A percentile compares a stretch with the other conserved stretches of the same genome.
Conservation (phyloP, 352 stramenopile genomes). For the Globisporangium cystogenes region DNA sequence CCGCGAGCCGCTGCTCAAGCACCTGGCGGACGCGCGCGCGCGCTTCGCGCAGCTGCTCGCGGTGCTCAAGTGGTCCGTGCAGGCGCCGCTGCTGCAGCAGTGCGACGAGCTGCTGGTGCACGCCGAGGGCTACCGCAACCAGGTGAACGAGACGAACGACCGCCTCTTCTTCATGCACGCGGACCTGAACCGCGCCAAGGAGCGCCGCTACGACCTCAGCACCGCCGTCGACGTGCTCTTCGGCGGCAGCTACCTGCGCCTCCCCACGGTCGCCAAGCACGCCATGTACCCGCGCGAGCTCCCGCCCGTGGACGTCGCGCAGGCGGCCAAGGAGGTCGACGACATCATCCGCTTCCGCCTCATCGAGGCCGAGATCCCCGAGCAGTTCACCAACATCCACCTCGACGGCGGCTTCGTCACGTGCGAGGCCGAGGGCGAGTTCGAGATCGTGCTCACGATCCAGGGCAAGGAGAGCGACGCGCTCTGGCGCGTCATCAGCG, state of each 20-base stretch:
- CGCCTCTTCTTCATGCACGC: constrained; percentile 84
- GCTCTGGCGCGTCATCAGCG: constrained; percentile 75
- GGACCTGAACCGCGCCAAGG: constrained; percentile 74
- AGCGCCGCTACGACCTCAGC: constrained; percentile 75
- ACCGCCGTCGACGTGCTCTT: constrained; percentile 80
- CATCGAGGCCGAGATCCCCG: constrained; percentile 73
- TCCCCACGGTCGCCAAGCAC: constrained; percentile 71
- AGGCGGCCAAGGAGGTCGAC: constrained; percentile 55
- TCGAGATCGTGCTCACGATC: constrained; percentile 82
- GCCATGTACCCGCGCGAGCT: constrained; percentile 66
- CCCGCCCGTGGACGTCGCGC: constrained; percentile 49
- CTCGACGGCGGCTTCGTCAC: constrained; percentile 76
- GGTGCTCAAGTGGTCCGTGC: constrained; percentile 84
- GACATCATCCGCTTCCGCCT: constrained; percentile 81
- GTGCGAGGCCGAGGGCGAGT: constrained; percentile 69
- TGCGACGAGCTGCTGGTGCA: constrained; percentile 59
- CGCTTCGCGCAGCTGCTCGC: constrained; percentile 74
- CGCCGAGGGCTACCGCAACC: constrained; percentile 59
- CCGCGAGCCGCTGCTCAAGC: constrained; percentile 56
- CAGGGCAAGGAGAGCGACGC: constrained; percentile 71
- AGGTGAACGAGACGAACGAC: constrained; percentile 80
- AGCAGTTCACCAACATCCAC: constrained; percentile 75
- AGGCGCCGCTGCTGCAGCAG: constrained; percentile 70
- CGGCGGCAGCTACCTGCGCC: constrained; percentile 63
- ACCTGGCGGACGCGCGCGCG: constrained; percentile 54